Conservation (phyloP, 1,139 yeast species). For the Diutina mesorugosa region DNA sequence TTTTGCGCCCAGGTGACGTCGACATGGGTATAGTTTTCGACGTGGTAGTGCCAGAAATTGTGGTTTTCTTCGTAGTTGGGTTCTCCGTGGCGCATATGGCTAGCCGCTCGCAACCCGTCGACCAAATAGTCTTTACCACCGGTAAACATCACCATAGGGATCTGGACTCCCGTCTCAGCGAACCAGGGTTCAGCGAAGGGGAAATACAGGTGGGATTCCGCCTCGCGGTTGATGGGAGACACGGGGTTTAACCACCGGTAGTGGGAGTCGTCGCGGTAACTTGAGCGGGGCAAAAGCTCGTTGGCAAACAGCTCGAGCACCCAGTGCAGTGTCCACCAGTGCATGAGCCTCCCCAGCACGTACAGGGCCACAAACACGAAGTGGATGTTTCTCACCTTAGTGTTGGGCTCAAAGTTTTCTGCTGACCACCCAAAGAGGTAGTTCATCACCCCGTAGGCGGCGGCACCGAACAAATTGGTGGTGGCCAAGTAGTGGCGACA, state of each 20-base stretch:
- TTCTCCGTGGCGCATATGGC: conserved; percentile 42
- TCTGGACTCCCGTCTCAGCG: conserved; percentile 3
- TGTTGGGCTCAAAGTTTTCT: conserved; percentile 51
- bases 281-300: conserved; percentile 21
- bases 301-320: conserved; percentile 28
- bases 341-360: conserved; percentile 69
- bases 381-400: conserved; percentile 51
- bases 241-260: background rate
- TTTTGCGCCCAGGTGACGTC: conserved; percentile 50
- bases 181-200: background rate
- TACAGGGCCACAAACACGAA: conserved; percentile 80
- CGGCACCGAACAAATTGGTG: conserved; percentile 38
- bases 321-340: conserved; percentile 69
- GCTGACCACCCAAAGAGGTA: conserved; percentile 83
- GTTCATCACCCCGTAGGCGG: conserved; percentile 71
- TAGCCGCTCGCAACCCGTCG: conserved; percentile 41
- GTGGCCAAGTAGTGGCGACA: conserved; percentile 33
- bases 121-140: conserved; percentile 59
- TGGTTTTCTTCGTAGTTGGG: conserved; percentile 23
- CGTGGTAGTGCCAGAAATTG: conserved; percentile 21
- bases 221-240: conserved; percentile 13
- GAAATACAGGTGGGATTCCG: conserved; percentile 8
- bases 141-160: conserved; percentile 46
- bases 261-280: conserved; percentile 19
- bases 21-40: conserved; percentile 39